Conservation (phyloP, 2,329 filamentous ascomycete species). For the Chaetomium sp. region DNA sequence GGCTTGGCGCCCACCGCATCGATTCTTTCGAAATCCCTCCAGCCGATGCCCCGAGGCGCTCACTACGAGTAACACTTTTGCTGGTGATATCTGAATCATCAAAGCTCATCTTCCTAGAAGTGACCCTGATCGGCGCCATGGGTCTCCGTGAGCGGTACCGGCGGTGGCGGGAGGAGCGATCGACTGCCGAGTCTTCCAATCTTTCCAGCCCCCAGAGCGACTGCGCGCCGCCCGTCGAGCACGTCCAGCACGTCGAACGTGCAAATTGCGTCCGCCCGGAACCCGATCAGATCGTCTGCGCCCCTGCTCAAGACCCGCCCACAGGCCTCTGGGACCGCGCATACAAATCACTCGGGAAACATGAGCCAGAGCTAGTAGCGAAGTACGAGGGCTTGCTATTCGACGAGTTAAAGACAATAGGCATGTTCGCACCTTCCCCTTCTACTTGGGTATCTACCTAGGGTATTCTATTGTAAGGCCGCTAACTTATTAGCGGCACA, state of each 20-base stretch:
- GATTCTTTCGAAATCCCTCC: not conserved
- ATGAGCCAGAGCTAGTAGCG: conserved; percentile 17
- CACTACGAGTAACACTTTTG: not conserved
- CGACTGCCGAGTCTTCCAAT: not conserved
- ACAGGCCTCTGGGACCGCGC: conserved; percentile 25
- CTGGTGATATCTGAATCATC: not conserved
- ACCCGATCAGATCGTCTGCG: not conserved
- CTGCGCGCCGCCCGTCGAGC: not conserved
- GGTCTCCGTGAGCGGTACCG: not conserved
- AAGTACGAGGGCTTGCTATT: conserved; percentile 25
- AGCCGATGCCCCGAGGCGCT: not conserved
- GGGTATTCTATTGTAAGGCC: not conserved
- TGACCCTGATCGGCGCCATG: not conserved
- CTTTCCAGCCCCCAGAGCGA: not conserved
- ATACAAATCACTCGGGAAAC: conserved; percentile 22
- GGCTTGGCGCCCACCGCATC: not conserved
- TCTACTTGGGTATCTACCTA: not conserved
- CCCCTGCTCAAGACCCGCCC: not conserved
- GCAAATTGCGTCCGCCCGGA: not conserved
- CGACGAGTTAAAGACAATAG: conserved; percentile 1
- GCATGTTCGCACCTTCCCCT: not conserved
- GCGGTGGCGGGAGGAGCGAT: not conserved
- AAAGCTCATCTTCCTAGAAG: not conserved
- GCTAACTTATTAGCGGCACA: not conserved
- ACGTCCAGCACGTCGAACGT: too few relatives aligned